Base-by-base conservation (phyloP, 441 rosid genomes). In the Breynia disticha region DNA sequence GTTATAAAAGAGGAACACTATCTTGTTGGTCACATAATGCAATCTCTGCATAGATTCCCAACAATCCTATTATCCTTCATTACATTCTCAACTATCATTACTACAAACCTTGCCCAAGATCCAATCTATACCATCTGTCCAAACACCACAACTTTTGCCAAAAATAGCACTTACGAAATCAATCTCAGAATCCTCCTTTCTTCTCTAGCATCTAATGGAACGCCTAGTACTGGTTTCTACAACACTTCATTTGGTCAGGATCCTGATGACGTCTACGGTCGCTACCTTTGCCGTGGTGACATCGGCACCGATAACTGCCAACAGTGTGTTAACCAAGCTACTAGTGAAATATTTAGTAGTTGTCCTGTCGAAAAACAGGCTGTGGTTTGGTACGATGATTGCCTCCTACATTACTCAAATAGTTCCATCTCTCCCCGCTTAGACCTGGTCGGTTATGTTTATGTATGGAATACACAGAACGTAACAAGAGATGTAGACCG, bases 341-440 rank as follows among this genome's bases (percentile, higher is more conserved):
- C 55, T 7, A 5, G 18, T 12, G 1, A 17, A 19, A 52, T 52
- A 19, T 11, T 52, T 2, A 41, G 18, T 0, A 55, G 24, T 37
- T 84, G 87, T 28, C 80, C 79, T 1, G 53, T 28, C 46, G 38
- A 64, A 21, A 72, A 47, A 41, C 43, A 5, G 17, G 57, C 74
- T 2, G 45, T 55, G 0, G 48, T 76, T 41, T 78, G 84, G 86
- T 80, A 64, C 57, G 80, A 76, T 0, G 19, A 43, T 53, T 75
- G 88, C 65, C 56, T 76, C 59, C 12, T 78, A 11, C 74, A 66
- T 16, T 76, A 77, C 61, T 68, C 87, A 0, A 19, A 71, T 24
- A 56, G 35, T 32, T 17, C 44, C 13, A 54, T 70, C 16, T 46
- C 72, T 46, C 50, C 70, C 43, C 54, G 13, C 19, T 0, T 13